Base-by-base conservation (phyloP, 1,284 basidiomycete genomes). In the Heterobasidion annosum region DNA sequence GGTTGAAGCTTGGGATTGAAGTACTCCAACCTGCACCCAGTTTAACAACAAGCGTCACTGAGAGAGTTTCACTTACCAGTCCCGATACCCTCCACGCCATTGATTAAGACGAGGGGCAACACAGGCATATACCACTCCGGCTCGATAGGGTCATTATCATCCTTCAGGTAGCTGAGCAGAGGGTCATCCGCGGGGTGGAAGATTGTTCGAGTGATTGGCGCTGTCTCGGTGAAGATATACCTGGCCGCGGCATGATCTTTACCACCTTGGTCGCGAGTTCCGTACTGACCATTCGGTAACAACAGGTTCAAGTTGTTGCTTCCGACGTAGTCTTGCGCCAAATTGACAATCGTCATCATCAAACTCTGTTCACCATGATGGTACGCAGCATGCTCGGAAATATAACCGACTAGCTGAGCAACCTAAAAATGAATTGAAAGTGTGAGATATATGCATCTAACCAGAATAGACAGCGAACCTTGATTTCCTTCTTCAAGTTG, bases 71-170 rank as follows among this genome's bases (percentile, higher is more conserved):
- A 64, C 78, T 64, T 57, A 85, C 91, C 94, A 51, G 97, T 99
- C 53, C 97, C 97, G 64, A 99, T 99, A 74, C 97, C 97, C 63
- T 98, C 95, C 13, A 91, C 86, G 13, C 97, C 97, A 64, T 99
- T 99, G 66, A 99, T 72, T 47, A 99, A 77, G 0, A 98, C 78
- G 70, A 97, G 77, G 0, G 97, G 97, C 0, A 98, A 65, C 18
- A 94, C 74, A 15, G 97, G 96, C 69, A 98, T 79, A 68, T 97
- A 99, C 74, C 85, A 98, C 64, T 95, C 92, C 0, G 97, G 97
- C 69, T 99, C 97, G 61, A 99, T 93, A 54, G 74, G 68, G 57
- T 82, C 75, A 33, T 92, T 93, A 56, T 99, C 97, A 54, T 99
- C 97, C 63, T 83, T 87, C 60, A 93, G 81, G 64, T 88, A 86